Percentiles rank a stretch among this genome's conserved stretches.
Conservation (phyloP, 139 green algal genomes). For the Closterium sp. region DNA sequence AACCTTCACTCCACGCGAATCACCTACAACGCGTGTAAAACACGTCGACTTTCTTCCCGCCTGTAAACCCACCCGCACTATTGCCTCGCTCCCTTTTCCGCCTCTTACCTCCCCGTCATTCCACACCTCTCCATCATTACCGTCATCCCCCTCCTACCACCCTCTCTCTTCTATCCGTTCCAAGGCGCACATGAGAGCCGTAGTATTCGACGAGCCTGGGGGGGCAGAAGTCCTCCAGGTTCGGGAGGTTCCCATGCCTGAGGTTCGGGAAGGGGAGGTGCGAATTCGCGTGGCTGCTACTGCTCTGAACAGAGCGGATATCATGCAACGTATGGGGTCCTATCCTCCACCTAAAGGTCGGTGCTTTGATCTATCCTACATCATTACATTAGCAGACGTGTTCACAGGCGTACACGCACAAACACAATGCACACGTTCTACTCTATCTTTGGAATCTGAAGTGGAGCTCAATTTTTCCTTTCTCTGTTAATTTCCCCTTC, state of each 20-base stretch:
- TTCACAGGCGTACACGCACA: not conserved
- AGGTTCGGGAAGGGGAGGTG: not conserved
- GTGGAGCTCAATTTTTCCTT: not conserved
- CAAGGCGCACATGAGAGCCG: slow-evolving; percentile 22
- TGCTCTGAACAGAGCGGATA: slow-evolving; percentile 30
- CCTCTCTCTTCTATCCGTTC: not conserved
- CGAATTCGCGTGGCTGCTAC: slow-evolving; percentile 7
- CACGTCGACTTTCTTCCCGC: not conserved
- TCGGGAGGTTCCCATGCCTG: not conserved
- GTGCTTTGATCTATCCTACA: not conserved
- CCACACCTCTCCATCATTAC: not conserved
- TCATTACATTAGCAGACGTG: not conserved
- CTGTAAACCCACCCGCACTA: not conserved
- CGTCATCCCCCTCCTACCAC: not conserved
- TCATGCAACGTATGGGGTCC: slow-evolving; percentile 22
- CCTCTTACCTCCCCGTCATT: not conserved
- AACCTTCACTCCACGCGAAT: not conserved
- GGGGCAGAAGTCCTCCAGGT: slow-evolving; percentile 34
- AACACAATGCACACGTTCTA: not conserved
- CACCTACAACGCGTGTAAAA: not conserved
- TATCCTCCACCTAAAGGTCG: slow-evolving; percentile 21
- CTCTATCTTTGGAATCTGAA: not conserved
- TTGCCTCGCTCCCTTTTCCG: not conserved
- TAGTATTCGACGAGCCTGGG: slow-evolving; percentile 21
- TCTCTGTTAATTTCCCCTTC: not conserved